A percentile compares a stretch with the other conserved stretches of the same genome.
phyloP scores from a whole-genome alignment of 2,329 filamentous ascomycete species.

The Rosellinia necatrix region DNA sequence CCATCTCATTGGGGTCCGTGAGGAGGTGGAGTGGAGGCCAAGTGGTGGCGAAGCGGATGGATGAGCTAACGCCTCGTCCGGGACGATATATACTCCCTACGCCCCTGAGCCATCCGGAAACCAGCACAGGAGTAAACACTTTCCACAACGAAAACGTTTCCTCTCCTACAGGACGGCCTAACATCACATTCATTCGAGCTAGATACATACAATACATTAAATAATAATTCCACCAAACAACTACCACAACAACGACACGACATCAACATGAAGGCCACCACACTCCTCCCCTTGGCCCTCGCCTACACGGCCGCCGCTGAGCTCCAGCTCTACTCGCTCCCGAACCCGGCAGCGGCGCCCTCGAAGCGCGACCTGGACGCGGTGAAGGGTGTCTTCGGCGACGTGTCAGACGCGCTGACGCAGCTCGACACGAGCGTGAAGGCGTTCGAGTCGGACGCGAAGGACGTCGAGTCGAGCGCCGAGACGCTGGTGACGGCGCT shows the following conservation, averaged over 20 bases:
- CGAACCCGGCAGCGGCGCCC: conserved; percentile 20
- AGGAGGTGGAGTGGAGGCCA: conserved; percentile 11
- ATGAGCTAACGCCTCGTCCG: background rate
- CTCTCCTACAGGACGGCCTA: no score
- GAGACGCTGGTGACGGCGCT: conserved; percentile 31
- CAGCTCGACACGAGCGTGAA: conserved; percentile 39
- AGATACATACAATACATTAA: background rate
- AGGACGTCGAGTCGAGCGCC: conserved; percentile 32
- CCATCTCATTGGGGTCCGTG: conserved; percentile 8
- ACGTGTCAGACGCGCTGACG: conserved; percentile 34
- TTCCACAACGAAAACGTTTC: no score
- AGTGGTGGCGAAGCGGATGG: conserved; percentile 1
- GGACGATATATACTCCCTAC: conserved; percentile 10
- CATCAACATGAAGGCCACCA: conserved; percentile 34
- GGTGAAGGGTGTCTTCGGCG: conserved; percentile 31
- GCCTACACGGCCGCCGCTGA: conserved; percentile 34
- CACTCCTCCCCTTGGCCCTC: conserved; percentile 29
- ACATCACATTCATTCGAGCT: no score
- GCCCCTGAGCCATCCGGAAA: background rate
- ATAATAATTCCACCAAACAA: background rate
- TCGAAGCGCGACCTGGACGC: conserved; percentile 31
- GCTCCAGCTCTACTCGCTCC: conserved; percentile 22
- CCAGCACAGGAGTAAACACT: no score
- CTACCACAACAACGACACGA: background rate
- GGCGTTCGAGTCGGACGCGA: conserved; percentile 34